Evolutionary conservation across 495 filamentous ascomycete genomes (phyloP), one percentile per base, ranked within the genome.

Genomic region (Lasiosphaeria hispida): DNA sequence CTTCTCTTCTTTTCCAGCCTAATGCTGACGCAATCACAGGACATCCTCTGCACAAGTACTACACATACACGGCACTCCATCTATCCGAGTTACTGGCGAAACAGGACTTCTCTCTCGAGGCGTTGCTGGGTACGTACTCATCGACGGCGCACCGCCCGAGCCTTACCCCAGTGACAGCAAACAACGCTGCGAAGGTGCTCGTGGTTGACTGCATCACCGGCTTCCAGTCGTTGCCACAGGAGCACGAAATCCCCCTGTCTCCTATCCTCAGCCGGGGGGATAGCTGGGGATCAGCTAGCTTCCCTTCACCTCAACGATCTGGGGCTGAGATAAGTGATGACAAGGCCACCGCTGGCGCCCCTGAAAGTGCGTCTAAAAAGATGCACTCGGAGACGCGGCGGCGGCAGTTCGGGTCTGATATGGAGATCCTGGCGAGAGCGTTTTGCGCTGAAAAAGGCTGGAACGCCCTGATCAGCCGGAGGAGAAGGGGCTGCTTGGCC

Each of bases 391-490:
- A 69, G 67, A 82, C 65, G 47, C 78, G 65, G 63, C 77, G 67
- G 69, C 75, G 70, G 62, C 83, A 72, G 67, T 83, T 72, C 61
- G 75, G 80, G 8, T 78, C 75, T 33, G 79, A 83, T 47, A 77
- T 82, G 56, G 86, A 88, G 71, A 80, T 88, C 2, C 77, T 90
- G 39, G 85, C 78, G 7, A 76, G 87, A 33, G 86, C 87, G 2
- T 80, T 88, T 69, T 91, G 88, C 63, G 83, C 87, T 2, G 80
- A 87, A 57, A 82, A 77, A 58, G 88, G 87, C 3, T 81, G 80
- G 70, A 83, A 89, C 67, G 87, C 86, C 13, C 60, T 91, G 48
- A 82, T 91, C 57, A 85, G 85, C 48, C 73, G 87, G 33, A 77
- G 77, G 43, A 80, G 83, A 48, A 75, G 84, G 60, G 84, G 81